Base-by-base conservation (phyloP, 495 filamentous ascomycete genomes). In the Talaromyces wortmannii region DNA sequence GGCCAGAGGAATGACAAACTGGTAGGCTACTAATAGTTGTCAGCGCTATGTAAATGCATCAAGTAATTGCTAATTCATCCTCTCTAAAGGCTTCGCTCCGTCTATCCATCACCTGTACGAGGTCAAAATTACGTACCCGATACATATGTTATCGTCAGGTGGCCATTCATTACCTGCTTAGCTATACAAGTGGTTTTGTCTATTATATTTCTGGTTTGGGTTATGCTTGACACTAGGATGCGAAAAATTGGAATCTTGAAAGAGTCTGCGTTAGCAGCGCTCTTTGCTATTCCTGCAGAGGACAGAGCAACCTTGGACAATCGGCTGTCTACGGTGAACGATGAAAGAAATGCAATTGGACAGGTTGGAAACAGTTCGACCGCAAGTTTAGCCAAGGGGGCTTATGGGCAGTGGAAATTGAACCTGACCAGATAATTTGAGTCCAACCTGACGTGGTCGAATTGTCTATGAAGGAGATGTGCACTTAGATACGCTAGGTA, bases 171-270 rank as follows among this genome's bases (percentile, higher is more conserved):
- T 18, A 42, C 36, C 16, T 52, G 31, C 32, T 52, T 52, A 33
- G 49, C 30, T 13, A 29, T 17, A 5, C 49, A 52, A 17, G 32
- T 52, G 16, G 2, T 16, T 12, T 52, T 52, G 5, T 52, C 49
- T 15, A 42, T 42, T 18, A 42, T 52, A 11, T 52, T 52, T 13
- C 18, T 52, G 10, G 36, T 52, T 11, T 52, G 49, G 49, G n/a
- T 52, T 3, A 32, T 52, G 16, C 33, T 52, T 18, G 49, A 52
- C 23, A 36, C 49, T 11, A 52, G 40, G 36, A 33, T 52, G 15
- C 49, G 49, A 4, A 52, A 52, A 42, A 32, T 52, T 8, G 32
- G 40, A 23, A 52, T 36, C 4, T 52, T 52, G 49, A 52, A 52
- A 18, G 31, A 52, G n/a, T 52, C 49, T 40, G 49, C 18, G 16